Evolutionary conservation across 106 monocot species (phyloP).

Genomic region (Dendrobium catenatum): DNA sequence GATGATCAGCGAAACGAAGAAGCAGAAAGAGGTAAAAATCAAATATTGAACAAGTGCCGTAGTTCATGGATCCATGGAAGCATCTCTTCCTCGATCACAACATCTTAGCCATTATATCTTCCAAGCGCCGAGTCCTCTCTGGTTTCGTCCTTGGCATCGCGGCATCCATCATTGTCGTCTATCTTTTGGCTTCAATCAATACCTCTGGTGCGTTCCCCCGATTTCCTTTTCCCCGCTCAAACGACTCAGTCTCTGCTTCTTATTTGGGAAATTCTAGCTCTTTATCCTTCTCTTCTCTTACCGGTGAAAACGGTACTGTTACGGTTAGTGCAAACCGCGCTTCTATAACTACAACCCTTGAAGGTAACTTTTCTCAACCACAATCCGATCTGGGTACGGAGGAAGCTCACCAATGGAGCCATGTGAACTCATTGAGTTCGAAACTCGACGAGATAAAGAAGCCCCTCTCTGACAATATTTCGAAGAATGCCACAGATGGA

Average conservation of each 20-base stretch:
- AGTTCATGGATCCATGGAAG: slow-evolving; percentile 4
- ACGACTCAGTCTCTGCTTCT: background rate
- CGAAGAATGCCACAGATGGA: no score
- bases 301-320: background rate
- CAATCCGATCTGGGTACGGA: background rate
- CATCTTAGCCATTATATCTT: background rate
- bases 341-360: background rate
- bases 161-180: slow-evolving; percentile 1
- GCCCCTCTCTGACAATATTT: background rate
- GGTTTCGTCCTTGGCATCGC: background rate
- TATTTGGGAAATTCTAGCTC: background rate
- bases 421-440: background rate
- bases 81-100: slow-evolving; percentile 8
- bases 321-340: background rate
- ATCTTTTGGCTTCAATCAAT: background rate
- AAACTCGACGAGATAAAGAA: background rate
- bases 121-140: slow-evolving; percentile 1
- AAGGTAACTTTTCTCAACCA: background rate
- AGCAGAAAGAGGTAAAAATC: no score
- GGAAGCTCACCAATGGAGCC: background rate
- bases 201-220: background rate
- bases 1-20: no score
- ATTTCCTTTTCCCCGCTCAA: background rate
- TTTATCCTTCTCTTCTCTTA: background rate
- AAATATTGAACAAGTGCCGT: no score